phyloP scores from a whole-genome alignment of 257 asterid species.

The Nicotiana benthamiana region DNA sequence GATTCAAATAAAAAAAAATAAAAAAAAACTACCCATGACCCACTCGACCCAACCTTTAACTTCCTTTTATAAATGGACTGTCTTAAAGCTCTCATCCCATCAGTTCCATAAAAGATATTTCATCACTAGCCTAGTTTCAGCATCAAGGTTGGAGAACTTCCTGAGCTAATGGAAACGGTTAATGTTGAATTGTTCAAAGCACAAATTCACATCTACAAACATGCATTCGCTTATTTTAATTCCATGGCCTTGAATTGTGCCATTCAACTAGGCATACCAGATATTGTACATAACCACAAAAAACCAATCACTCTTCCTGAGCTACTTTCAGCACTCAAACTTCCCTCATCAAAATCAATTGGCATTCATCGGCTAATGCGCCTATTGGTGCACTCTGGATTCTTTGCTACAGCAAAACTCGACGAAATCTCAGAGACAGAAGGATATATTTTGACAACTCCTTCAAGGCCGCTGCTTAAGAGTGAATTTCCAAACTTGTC shows the following conservation, averaged over 20 bases:
- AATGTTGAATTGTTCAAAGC: constrained; percentile 14
- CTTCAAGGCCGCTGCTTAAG: constrained; percentile 7
- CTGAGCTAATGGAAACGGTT: neutral
- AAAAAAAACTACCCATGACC: too few species aligned
- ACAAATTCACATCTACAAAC: constrained; percentile 16
- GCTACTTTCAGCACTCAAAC: constrained; percentile 9
- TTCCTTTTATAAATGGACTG: too few species aligned
- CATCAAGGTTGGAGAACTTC: neutral
- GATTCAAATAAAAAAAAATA: too few species aligned
- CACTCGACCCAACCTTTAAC: too few species aligned
- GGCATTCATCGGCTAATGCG: constrained; percentile 10
- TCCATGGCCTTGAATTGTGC: constrained; percentile 19
- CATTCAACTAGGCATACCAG: constrained; percentile 15
- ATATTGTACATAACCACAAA: constrained; percentile 14
- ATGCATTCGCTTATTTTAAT: constrained; percentile 9
- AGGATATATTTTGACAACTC: constrained; percentile 11
- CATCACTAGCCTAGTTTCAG: neutral
- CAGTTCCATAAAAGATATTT: neutral
- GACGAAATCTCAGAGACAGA: neutral
- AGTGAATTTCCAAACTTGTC: neutral
- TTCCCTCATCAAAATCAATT: constrained; percentile 7
- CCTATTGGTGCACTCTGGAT: constrained; percentile 7
- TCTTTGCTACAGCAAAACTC: constrained; percentile 9
- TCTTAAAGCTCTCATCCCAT: too few species aligned
- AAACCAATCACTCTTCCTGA: constrained; percentile 20